Conservation (phyloP, 176 grass and related monocot species). For the Oryza glaberrima region DNA sequence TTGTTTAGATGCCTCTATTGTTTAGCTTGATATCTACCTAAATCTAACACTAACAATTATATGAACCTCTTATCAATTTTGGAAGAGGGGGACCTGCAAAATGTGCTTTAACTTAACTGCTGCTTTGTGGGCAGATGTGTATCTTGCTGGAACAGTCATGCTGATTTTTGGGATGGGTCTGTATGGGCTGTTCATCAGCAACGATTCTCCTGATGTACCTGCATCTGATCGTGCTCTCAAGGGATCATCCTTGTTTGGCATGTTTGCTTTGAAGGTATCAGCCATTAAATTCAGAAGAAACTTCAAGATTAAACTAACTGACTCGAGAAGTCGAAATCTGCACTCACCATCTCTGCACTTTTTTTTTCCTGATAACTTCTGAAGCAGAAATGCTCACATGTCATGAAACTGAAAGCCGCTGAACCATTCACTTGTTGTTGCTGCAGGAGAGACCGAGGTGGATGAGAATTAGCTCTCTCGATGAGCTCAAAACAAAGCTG, state of each 20-base stretch:
- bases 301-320: too few species aligned
- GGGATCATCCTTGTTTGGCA: conserved; percentile 85
- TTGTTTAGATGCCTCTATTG: too few species aligned
- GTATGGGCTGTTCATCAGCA: conserved; percentile 96
- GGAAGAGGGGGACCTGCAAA: not conserved
- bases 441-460: conserved; percentile 85
- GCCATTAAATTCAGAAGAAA: not conserved
- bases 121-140: conserved; percentile 69
- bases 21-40: too few species aligned
- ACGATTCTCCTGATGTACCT: conserved; percentile 48
- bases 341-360: not conserved
- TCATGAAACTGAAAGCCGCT: not conserved
- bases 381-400: not conserved
- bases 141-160: conserved; percentile 96
- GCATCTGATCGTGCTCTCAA: conserved; percentile 63
- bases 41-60: too few species aligned
- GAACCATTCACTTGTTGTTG: not conserved
- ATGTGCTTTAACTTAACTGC: conserved; percentile 25
- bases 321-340: not conserved
- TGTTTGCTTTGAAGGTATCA: conserved; percentile 89
- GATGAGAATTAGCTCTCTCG: conserved; percentile 93
- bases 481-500: conserved; percentile 89
- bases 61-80: too few species aligned
- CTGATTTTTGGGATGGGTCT: conserved; percentile 90
- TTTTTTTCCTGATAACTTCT: too few species aligned